These are phyloP conservation scores for Colletotrichum lini DNA, from an alignment of 2,329 filamentous ascomycete species.

Conservation along the genomic window DNA sequence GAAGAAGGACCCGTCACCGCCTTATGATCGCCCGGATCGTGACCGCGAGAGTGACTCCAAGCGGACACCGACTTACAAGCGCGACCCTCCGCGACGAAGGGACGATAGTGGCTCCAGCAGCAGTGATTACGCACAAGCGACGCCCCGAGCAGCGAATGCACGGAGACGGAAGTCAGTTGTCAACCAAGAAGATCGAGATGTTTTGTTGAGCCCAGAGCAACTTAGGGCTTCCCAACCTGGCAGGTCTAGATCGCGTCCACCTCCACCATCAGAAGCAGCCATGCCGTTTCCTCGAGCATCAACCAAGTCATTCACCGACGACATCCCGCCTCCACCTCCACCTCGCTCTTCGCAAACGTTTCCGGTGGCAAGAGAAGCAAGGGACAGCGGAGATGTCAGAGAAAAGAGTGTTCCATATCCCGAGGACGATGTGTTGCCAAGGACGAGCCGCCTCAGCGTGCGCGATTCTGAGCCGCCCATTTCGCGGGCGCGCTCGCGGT, in stretches of 20 bases:
- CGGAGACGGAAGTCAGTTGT: slow-evolving; percentile 54
- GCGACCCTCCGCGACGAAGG: slow-evolving; percentile 47
- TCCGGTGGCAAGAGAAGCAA: slow-evolving; percentile 42
- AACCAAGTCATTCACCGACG: slow-evolving; percentile 37
- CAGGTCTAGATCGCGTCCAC: slow-evolving; percentile 52
- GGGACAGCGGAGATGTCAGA: slow-evolving; percentile 29
- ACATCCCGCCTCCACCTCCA: slow-evolving; percentile 34
- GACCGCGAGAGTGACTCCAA: slow-evolving; percentile 46
- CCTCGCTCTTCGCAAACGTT: slow-evolving; percentile 52
- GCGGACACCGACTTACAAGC: slow-evolving; percentile 48
- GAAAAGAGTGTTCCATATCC: slow-evolving; percentile 48
- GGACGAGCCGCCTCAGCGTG: slow-evolving; percentile 40
- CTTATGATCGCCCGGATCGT: slow-evolving; percentile 46
- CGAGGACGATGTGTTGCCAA: slow-evolving; percentile 48
- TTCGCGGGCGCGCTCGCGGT: slow-evolving; percentile 42
- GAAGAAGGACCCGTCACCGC: slow-evolving; percentile 52
- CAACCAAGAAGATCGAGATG: slow-evolving; percentile 52
- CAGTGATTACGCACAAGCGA: slow-evolving; percentile 55
- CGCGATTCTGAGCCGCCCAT: slow-evolving; percentile 31
- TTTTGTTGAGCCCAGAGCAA: slow-evolving; percentile 45
- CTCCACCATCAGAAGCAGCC: slow-evolving; percentile 49
- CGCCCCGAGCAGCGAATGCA: slow-evolving; percentile 47
- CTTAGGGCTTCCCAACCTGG: slow-evolving; percentile 35
- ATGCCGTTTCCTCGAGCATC: slow-evolving; percentile 50
- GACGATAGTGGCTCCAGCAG: slow-evolving; percentile 57